These are phyloP conservation scores for Dactylorhiza incarnata DNA, from an alignment of 106 monocot genomes.

Conservation along the genomic window DNA sequence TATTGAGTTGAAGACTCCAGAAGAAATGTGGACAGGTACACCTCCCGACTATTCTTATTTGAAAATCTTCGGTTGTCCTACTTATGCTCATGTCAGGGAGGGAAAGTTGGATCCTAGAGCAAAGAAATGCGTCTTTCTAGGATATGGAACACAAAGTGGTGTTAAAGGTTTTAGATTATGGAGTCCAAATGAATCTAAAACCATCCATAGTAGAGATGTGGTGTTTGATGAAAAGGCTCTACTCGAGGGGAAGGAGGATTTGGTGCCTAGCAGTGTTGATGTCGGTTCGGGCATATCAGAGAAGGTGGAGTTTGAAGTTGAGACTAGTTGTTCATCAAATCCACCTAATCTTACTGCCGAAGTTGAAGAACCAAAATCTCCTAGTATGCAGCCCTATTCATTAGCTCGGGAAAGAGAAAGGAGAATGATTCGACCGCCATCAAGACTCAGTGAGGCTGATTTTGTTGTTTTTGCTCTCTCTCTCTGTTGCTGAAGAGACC, in stretches of 20 bases:
- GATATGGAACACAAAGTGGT: background rate
- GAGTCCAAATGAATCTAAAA: background rate
- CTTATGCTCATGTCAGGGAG: background rate
- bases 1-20: background rate
- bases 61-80: background rate
- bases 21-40: slow-evolving; percentile 2
- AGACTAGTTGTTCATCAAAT: background rate
- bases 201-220: background rate
- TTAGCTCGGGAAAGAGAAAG: background rate
- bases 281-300: background rate
- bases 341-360: background rate
- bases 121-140: background rate
- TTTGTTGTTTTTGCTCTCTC: background rate
- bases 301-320: background rate
- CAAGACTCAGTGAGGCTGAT: background rate
- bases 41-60: background rate
- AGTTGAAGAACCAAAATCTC: background rate
- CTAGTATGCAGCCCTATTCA: background rate
- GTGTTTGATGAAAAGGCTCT: background rate
- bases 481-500: background rate
- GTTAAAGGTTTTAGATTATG: background rate
- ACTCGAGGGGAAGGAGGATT: background rate
- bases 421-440: background rate
- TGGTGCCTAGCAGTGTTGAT: background rate
- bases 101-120: background rate